Evolutionary conservation across 495 filamentous ascomycete genomes (phyloP), one percentile per base, ranked within the genome.

Genomic region (Alectoria sarmentosa): DNA sequence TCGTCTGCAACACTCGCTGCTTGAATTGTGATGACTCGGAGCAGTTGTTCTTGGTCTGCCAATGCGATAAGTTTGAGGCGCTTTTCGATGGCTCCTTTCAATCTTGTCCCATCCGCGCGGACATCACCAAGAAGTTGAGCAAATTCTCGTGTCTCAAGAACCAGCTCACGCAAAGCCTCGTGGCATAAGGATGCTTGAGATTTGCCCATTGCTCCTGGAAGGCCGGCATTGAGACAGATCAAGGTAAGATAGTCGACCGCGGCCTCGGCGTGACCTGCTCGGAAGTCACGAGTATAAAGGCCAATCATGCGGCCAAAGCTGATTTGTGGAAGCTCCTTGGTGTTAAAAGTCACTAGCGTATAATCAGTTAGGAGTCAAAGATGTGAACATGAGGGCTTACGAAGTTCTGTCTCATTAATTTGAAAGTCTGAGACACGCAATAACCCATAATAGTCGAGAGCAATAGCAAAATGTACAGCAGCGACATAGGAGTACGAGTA

Each of bases 251-350:
- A 99, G 74, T 99, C 95, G 56, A 93, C 88, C 17, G 94, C 93
- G 54, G 90, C 88, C 62, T 86, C 88, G 10, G 90, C 87, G 70
- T 91, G 87, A 41, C 90, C 90, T 15, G 90, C 88, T 42, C 95
- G 88, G 84, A 98, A 98, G 75, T 96, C 91, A 39, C 88, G 84
- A 11, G 95, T 99, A 77, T 99, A 99, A 71, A 92, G 90, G 36
- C 92, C 95, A 57, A 98, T 77, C 79, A 99, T 89, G 30, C 87
- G 85, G 38, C 88, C 92, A 74, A 99, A 99, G 78, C 92, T 96
- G 76, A 99, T 86, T 71, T 97, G 92, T 21, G 92, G 88, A 60
- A 86, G 84, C 65, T 88, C 83, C 56, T 88, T 87, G n/a, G 90
- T 90, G 58, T 82, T 88, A 66, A 79, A 83, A 26, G 83, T 86